Evolutionary conservation across 1,284 basidiomycete species (phyloP).

Genomic region (Sanghuangporus sanghuang): DNA sequence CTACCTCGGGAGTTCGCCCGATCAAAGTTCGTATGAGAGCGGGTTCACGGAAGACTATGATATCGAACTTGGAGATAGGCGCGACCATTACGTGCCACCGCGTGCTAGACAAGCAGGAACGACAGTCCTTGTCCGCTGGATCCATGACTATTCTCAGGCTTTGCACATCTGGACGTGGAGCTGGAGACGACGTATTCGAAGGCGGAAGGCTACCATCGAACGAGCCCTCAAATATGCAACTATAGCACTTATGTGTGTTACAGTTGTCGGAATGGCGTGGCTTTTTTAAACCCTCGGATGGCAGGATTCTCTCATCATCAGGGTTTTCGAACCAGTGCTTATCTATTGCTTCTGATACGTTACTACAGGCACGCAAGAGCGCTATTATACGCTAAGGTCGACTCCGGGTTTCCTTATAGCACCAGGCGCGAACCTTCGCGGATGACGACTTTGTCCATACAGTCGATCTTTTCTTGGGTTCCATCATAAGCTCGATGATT

Average conservation of each 20-base stretch:
- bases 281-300: background rate
- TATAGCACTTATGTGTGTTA: constrained; percentile 4
- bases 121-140: background rate
- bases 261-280: constrained; percentile 1
- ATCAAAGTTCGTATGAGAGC: background rate
- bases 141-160: background rate
- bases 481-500: too few species aligned
- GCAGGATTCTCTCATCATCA: background rate
- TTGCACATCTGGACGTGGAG: background rate
- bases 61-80: background rate
- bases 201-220: background rate
- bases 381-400: too few species aligned
- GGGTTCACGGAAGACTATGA: background rate
- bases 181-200: constrained; percentile 2
- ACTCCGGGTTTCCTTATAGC: too few species aligned
- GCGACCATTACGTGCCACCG: background rate
- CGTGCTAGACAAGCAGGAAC: background rate
- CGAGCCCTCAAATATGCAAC: background rate
- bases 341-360: too few species aligned
- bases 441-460: too few species aligned
- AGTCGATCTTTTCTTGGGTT: too few species aligned
- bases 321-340: too few species aligned
- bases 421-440: too few species aligned
- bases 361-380: too few species aligned
- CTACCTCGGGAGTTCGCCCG: background rate